These are phyloP conservation scores for Tulasnella sp. DNA, from an alignment of 768 basidiomycete species.

Conservation along the genomic window DNA sequence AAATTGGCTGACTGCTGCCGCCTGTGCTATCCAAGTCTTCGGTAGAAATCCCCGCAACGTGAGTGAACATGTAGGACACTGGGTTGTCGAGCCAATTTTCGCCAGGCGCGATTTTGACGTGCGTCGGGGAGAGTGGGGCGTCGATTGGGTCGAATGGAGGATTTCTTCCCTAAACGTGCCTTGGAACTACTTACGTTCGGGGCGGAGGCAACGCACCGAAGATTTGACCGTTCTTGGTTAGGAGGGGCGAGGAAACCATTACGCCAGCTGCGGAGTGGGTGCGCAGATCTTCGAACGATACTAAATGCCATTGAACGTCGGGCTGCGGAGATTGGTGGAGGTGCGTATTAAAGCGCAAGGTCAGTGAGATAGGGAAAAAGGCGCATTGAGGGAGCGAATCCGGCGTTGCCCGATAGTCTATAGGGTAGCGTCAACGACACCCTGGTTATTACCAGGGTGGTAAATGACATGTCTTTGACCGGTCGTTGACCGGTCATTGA, in stretches of 20 bases:
- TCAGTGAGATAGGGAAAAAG: background rate
- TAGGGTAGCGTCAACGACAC: too few species aligned
- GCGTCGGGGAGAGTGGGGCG: background rate
- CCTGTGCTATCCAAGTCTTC: background rate
- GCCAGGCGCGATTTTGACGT: too few species aligned
- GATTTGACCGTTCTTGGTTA: background rate
- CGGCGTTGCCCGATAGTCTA: background rate
- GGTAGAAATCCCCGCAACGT: background rate
- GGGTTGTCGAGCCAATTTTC: conserved; percentile 4
- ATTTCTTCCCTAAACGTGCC: background rate
- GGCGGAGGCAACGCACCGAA: background rate
- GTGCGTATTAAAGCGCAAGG: background rate
- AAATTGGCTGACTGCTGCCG: background rate
- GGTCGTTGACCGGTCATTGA: too few species aligned
- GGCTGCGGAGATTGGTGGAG: background rate
- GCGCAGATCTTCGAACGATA: background rate
- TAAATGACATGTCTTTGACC: too few species aligned
- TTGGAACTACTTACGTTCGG: background rate
- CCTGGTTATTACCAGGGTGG: too few species aligned
- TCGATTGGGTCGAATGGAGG: background rate
- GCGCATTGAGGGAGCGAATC: background rate
- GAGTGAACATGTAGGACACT: conserved; percentile 6
- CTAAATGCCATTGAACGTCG: background rate
- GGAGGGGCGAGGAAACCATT: too few species aligned
- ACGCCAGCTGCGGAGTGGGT: background rate